Evolutionary conservation across 2,329 filamentous ascomycete genomes (phyloP), one percentile per base, ranked within the genome.

Genomic region (Aspergillus chevalieri): DNA sequence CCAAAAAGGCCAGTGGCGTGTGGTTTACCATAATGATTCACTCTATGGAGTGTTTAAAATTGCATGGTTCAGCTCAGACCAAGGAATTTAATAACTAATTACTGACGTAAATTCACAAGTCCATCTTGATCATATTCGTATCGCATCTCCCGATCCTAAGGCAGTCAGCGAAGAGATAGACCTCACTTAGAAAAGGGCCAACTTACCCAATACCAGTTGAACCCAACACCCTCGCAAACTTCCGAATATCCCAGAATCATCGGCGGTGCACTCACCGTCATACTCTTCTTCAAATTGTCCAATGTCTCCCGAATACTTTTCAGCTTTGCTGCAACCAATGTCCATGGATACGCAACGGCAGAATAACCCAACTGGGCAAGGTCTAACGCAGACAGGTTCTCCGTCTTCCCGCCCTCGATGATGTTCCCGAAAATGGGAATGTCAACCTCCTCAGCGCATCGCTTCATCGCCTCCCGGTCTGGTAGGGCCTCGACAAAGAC

Each of bases 401-500:
- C 68, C 1, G 68, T 73, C 57, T 66, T 66, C 3, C 71, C 70
- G 1, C 71, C 70, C 49, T 73, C 68, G 30, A 74, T 73, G 36
- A 73, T 74, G 52, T 76, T 77, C 4, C 68, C 73, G 14, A 75
- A 67, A 4, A 68, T 59, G 0, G 73, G 69, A 24, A 73, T 65
- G 15, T 66, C 58, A 8, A 76, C 46, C 4, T 73, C 67, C 21
- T 67, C 52, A 0, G 66, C 62, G 7, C 67, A 68, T 43, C 57
- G 67, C 19, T 59, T 58, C 74, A 77, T 74, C 12, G 73, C 74
- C 52, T 77, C 70, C 2, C 69, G 64, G 49, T 76, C 71, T 0
- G 74, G 73, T 1, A 76, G 61, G 0, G 73, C 74, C 52, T 77
- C 70, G 2, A 73, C 59, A 41, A 77, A 76, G 15, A 76, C 66